phyloP scores from a whole-genome alignment of 2,329 filamentous ascomycete species.

The Aspergillus sp. region DNA sequence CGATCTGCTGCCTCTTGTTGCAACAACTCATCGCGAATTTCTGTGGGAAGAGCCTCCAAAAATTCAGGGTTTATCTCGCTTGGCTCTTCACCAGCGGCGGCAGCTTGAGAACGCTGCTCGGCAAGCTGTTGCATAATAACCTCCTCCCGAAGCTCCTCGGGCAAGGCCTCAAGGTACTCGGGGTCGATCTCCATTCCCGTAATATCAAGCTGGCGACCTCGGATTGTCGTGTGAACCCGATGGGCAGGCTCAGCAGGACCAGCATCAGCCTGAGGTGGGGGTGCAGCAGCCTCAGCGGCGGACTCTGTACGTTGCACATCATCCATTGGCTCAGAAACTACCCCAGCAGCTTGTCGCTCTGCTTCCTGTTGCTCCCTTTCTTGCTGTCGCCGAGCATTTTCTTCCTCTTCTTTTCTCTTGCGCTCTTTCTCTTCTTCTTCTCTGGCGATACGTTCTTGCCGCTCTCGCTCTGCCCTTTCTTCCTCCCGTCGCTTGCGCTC shows the following conservation, averaged over 20 bases:
- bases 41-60: constrained; percentile 82
- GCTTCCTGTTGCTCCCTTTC: constrained; percentile 62
- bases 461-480: constrained; percentile 55
- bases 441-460: constrained; percentile 59
- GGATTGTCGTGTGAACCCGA: constrained; percentile 75
- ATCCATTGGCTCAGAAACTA: constrained; percentile 63
- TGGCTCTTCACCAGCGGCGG: constrained; percentile 60
- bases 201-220: constrained; percentile 85
- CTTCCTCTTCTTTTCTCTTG: constrained; percentile 62
- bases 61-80: constrained; percentile 79
- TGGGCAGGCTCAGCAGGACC: constrained; percentile 45
- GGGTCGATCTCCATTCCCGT: constrained; percentile 91
- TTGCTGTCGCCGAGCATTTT: constrained; percentile 56
- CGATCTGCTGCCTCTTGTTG: constrained; percentile 87
- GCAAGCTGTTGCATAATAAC: constrained; percentile 89
- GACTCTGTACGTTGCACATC: constrained; percentile 60
- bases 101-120: constrained; percentile 74
- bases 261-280: constrained; percentile 38
- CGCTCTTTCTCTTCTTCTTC: constrained; percentile 71
- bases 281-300: constrained; percentile 23
- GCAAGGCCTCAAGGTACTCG: constrained; percentile 93
- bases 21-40: constrained; percentile 84
- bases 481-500: constrained; percentile 56
- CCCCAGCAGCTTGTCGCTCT: constrained; percentile 44
- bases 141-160: constrained; percentile 92